phyloP scores from a whole-genome alignment of 495 filamentous ascomycete genomes.

The Neurospora sp. region DNA sequence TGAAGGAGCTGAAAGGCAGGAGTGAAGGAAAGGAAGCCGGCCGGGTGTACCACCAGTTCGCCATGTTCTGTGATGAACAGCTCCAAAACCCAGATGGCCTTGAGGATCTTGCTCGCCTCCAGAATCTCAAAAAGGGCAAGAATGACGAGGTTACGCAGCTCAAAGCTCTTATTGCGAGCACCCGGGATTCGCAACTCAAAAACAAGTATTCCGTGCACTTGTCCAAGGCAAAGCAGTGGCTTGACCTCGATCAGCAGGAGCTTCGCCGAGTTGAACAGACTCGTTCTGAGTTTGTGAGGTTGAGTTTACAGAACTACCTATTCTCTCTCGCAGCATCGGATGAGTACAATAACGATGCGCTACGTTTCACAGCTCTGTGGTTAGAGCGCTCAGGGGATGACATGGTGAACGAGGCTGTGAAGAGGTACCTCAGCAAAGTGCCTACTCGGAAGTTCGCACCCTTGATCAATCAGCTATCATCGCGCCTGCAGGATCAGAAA shows the following conservation, averaged over 20 bases:
- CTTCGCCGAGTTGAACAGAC: constrained; percentile 64
- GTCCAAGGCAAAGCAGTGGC: constrained; percentile 73
- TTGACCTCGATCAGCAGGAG: constrained; percentile 78
- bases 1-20: constrained; percentile 66
- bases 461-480: constrained; percentile 92
- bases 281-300: constrained; percentile 68
- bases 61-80: constrained; percentile 89
- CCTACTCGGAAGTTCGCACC: constrained; percentile 85
- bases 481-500: constrained; percentile 65
- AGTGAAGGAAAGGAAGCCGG: constrained; percentile 65
- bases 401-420: constrained; percentile 68
- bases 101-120: constrained; percentile 75
- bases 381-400: constrained; percentile 65
- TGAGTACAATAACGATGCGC: constrained; percentile 74
- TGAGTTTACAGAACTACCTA: constrained; percentile 92
- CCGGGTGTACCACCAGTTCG: constrained; percentile 87
- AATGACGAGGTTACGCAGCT: constrained; percentile 64
- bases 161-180: constrained; percentile 37
- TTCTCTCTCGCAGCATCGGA: constrained; percentile 75
- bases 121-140: constrained; percentile 72
- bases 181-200: constrained; percentile 28
- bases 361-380: constrained; percentile 95
- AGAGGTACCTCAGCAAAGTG: constrained; percentile 56
- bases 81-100: constrained; percentile 71
- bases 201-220: constrained; percentile 30